Conservation (phyloP, 495 filamentous ascomycete species). For the Aspergillus panamensis region DNA sequence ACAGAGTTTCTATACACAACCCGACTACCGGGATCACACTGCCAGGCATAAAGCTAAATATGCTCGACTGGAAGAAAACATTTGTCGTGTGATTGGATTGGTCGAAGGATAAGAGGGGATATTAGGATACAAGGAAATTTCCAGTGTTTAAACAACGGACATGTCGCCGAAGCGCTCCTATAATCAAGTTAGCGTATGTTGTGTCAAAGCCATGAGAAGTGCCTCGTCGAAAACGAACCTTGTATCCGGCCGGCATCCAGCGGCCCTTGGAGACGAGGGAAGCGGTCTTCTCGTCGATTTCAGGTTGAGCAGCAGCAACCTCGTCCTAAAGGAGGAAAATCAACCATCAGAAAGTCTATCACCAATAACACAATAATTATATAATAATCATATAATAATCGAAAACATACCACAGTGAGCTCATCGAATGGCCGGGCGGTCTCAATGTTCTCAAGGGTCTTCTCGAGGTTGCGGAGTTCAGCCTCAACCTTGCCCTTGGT, state of each 20-base stretch:
- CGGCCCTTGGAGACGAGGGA: constrained; percentile 93
- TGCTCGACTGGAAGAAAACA: constrained; percentile 35
- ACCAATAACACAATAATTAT: neutral
- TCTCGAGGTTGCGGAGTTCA: constrained; percentile 86
- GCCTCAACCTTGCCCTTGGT: constrained; percentile 92
- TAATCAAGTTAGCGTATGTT: constrained; percentile 8
- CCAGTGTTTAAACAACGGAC: constrained; percentile 73
- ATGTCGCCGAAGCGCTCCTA: constrained; percentile 99
- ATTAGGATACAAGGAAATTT: constrained; percentile 25
- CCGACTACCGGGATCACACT: constrained; percentile 31
- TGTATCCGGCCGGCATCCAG: constrained; percentile 97
- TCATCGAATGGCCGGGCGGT: constrained; percentile 93
- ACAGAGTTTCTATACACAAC: constrained; percentile 49
- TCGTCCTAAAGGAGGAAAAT: constrained; percentile 66
- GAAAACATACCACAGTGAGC: constrained; percentile 84
- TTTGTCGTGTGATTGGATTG: constrained; percentile 36
- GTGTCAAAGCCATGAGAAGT: neutral
- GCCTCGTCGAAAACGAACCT: constrained; percentile 56
- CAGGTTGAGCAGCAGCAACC: constrained; percentile 83
- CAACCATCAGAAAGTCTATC: constrained; percentile 15
- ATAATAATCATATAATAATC: neutral
- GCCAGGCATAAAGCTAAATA: constrained; percentile 28
- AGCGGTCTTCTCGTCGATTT: constrained; percentile 91
- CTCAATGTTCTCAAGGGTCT: constrained; percentile 96
- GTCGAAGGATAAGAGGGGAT: constrained; percentile 33